Percentiles rank a stretch among this genome's conserved stretches.
phyloP scores from a whole-genome alignment of 495 filamentous ascomycete species.

The Entonaema liquescens region DNA sequence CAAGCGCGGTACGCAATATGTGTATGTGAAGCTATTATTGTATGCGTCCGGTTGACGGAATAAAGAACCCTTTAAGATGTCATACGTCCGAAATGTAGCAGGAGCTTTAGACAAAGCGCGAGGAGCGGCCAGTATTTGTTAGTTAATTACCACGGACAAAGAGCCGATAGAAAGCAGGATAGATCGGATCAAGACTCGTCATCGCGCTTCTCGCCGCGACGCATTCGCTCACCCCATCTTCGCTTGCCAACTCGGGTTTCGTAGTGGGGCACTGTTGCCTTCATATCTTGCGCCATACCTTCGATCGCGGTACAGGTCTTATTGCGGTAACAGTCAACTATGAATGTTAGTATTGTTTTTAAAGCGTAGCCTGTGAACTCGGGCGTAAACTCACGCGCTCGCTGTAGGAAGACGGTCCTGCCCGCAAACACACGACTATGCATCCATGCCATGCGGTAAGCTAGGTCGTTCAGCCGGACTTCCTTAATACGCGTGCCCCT shows the following conservation, averaged over 20 bases:
- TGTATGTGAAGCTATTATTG: slow-evolving; percentile 21
- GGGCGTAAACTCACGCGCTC: slow-evolving; percentile 75
- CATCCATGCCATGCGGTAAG: slow-evolving; percentile 94
- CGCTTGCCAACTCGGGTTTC: slow-evolving; percentile 90
- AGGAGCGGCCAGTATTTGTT: background rate
- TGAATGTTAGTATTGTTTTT: slow-evolving; percentile 33
- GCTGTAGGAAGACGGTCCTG: slow-evolving; percentile 87
- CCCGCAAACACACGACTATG: slow-evolving; percentile 88
- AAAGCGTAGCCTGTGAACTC: background rate
- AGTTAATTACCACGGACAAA: slow-evolving; percentile 14
- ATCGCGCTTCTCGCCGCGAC: slow-evolving; percentile 49
- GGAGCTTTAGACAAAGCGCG: background rate
- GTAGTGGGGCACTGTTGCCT: slow-evolving; percentile 78
- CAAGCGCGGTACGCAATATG: slow-evolving; percentile 20
- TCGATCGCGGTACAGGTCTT: slow-evolving; percentile 88
- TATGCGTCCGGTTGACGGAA: slow-evolving; percentile 2
- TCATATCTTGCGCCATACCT: slow-evolving; percentile 73
- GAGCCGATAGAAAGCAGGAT: background rate
- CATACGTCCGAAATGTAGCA: background rate
- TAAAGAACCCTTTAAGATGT: background rate
- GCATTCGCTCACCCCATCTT: slow-evolving; percentile 75
- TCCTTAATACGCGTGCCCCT: slow-evolving; percentile 76
- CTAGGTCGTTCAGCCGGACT: slow-evolving; percentile 86
- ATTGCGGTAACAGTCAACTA: slow-evolving; percentile 94
- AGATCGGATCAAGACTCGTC: slow-evolving; percentile 42